These are phyloP conservation scores for Oryza glaberrima DNA, from an alignment of 176 grass and related monocot species.

Conservation along the genomic window DNA sequence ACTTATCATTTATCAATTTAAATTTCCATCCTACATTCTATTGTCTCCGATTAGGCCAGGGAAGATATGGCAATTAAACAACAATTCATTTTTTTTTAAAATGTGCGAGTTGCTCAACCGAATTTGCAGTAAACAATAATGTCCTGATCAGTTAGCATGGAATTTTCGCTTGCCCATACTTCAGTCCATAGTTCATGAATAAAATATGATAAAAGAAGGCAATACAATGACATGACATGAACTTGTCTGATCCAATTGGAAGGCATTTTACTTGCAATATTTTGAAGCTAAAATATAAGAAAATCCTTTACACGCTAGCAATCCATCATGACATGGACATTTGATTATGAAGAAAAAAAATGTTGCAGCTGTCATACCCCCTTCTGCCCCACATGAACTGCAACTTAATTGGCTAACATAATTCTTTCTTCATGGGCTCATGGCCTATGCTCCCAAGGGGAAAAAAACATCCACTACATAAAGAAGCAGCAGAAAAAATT, in stretches of 20 bases:
- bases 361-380: background rate
- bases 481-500: background rate
- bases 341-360: background rate
- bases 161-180: background rate
- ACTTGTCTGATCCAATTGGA: background rate
- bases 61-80: background rate
- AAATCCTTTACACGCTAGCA: background rate
- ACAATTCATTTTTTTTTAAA: background rate
- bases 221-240: background rate
- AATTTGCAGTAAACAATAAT: background rate
- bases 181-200: background rate
- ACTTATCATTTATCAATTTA: background rate
- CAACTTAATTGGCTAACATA: background rate
- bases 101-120: background rate
- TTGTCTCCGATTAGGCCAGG: background rate
- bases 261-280: background rate
- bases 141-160: background rate
- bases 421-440: background rate
- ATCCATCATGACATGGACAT: constrained; percentile 12
- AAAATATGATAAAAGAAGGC: background rate
- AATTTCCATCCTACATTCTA: background rate
- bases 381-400: background rate
- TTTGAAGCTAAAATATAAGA: background rate
- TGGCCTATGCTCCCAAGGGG: background rate
- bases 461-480: constrained; percentile 3